Evolutionary conservation across 1,284 basidiomycete genomes (phyloP).

Genomic region (Puccinia coronata): DNA sequence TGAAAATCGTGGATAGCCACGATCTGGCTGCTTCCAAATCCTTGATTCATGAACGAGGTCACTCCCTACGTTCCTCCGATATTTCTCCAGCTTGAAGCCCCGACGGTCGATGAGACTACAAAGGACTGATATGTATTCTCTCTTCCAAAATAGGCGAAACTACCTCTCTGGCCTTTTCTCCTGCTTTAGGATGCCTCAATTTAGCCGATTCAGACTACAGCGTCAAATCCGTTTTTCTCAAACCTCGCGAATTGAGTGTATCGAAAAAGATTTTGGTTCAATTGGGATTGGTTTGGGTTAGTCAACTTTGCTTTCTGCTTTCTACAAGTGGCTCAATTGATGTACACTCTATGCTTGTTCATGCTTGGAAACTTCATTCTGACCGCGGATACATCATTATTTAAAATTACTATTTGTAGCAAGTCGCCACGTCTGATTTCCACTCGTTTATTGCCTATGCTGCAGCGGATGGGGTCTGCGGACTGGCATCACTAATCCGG

Average conservation of each 20-base stretch:
- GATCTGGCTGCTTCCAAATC: slow-evolving; percentile 66
- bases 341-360: neutral
- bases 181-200: slow-evolving; percentile 29
- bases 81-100: neutral
- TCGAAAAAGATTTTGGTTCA: slow-evolving; percentile 43
- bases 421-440: slow-evolving; percentile 73
- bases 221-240: slow-evolving; percentile 35
- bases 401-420: slow-evolving; percentile 61
- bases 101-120: neutral
- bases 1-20: slow-evolving; percentile 72
- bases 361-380: neutral
- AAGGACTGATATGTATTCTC: neutral
- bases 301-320: neutral
- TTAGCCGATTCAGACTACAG: slow-evolving; percentile 43
- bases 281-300: slow-evolving; percentile 41
- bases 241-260: slow-evolving; percentile 38
- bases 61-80: slow-evolving; percentile 18
- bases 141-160: slow-evolving; percentile 31
- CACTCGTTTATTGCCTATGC: slow-evolving; percentile 80
- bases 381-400: neutral
- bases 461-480: slow-evolving; percentile 75
- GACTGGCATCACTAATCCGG: slow-evolving; percentile 69
- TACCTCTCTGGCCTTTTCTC: slow-evolving; percentile 33
- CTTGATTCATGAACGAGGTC: slow-evolving; percentile 71
- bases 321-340: neutral